Percentiles rank a stretch among this genome's conserved stretches.
Evolutionary conservation across 2,329 filamentous ascomycete genomes (phyloP).

Genomic region (Nemania serpens): DNA sequence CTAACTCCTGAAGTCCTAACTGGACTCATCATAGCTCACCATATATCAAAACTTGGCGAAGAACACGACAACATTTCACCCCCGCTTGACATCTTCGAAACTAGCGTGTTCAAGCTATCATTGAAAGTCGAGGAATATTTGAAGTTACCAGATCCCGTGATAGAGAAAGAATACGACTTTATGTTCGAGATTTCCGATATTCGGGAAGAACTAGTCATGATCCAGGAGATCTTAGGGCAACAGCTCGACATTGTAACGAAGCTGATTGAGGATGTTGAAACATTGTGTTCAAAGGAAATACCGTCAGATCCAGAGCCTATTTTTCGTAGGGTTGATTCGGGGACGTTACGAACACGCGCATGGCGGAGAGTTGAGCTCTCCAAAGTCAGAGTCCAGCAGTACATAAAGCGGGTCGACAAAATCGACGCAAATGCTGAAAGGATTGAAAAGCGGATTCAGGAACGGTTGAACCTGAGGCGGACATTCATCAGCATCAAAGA

Average conservation of each 20-base stretch:
- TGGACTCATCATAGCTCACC: background rate
- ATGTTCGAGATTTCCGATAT: constrained; percentile 18
- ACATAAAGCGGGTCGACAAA: background rate
- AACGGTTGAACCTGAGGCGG: constrained; percentile 21
- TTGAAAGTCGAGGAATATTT: background rate
- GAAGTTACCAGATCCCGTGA: background rate
- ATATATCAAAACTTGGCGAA: constrained; percentile 1
- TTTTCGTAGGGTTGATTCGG: background rate
- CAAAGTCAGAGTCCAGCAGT: background rate
- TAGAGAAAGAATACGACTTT: constrained; percentile 7
- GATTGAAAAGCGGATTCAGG: constrained; percentile 18
- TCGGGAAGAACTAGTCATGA: constrained; percentile 20
- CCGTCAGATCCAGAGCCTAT: background rate
- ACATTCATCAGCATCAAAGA: constrained; percentile 7
- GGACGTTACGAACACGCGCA: background rate
- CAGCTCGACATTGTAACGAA: constrained; percentile 9
- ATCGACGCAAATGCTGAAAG: constrained; percentile 16
- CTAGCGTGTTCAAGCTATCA: background rate
- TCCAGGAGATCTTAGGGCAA: constrained; percentile 6
- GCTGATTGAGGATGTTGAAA: constrained; percentile 7
- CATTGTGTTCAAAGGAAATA: background rate
- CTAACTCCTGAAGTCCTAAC: background rate
- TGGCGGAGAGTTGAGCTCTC: constrained; percentile 3
- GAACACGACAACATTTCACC: background rate
- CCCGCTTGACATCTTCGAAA: constrained; percentile 16